Evolutionary conservation across 2,329 filamentous ascomycete genomes (phyloP).

Genomic region (Colletotrichum musicola): DNA sequence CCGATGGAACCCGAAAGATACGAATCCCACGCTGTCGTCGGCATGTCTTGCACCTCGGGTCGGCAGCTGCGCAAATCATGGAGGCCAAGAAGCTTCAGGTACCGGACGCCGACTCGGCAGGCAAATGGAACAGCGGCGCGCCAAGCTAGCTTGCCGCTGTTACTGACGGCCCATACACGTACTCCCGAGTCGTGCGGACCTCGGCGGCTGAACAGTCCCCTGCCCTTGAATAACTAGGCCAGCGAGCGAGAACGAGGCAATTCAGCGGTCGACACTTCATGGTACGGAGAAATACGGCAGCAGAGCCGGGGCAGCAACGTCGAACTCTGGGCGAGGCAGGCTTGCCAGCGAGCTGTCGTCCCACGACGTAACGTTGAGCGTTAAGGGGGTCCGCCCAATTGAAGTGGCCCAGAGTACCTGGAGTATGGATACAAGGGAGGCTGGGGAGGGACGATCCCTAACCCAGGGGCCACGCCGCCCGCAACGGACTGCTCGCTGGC

Average conservation of each 20-base stretch:
- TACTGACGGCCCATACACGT: neutral
- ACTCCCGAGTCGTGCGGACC: neutral
- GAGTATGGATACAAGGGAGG: neutral
- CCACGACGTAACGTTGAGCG: conserved; percentile 10
- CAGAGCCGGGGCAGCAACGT: too few relatives aligned
- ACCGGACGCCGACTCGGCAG: conserved; percentile 16
- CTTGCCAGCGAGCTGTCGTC: neutral
- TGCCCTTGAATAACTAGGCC: too few relatives aligned
- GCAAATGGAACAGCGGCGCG: neutral
- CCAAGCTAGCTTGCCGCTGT: neutral
- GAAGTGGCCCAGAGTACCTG: neutral
- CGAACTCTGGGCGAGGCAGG: too few relatives aligned
- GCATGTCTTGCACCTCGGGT: neutral
- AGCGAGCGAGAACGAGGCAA: too few relatives aligned
- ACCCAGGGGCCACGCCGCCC: conserved; percentile 14
- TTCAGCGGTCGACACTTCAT: neutral
- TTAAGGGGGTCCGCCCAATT: neutral
- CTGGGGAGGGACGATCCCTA: conserved; percentile 13
- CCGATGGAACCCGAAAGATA: conserved; percentile 19
- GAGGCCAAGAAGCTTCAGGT: conserved; percentile 13
- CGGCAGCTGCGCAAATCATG: conserved; percentile 26
- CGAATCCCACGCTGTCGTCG: conserved; percentile 13
- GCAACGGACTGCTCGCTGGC: neutral
- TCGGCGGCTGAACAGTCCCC: neutral
- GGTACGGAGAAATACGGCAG: neutral